A percentile compares a stretch with the other conserved stretches of the same genome.
These are phyloP conservation scores for Trichoderma reesei DNA, from an alignment of 495 filamentous ascomycete genomes.

Conservation along the genomic window DNA sequence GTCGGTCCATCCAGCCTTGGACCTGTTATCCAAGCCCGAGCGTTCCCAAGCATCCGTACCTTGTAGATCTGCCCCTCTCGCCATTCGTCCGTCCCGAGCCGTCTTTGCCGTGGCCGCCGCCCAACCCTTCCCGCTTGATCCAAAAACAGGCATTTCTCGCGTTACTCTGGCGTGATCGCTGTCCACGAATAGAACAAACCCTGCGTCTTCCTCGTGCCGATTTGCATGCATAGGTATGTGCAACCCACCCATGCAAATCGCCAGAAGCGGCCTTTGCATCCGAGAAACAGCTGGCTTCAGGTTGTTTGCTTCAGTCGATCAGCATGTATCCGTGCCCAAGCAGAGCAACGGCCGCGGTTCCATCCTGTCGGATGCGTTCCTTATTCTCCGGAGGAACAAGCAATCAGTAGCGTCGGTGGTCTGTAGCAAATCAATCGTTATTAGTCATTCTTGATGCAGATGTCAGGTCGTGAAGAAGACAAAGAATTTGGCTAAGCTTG, in stretches of 20 bases:
- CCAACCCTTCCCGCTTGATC: neutral
- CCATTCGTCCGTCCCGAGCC: neutral
- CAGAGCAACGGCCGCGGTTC: neutral
- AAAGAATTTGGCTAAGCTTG: neutral
- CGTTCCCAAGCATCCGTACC: neutral
- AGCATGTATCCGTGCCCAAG: neutral
- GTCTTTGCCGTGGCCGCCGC: neutral
- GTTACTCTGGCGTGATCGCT: neutral
- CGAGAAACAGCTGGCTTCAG: neutral
- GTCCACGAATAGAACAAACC: neutral
- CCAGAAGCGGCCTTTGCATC: neutral
- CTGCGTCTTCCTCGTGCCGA: neutral
- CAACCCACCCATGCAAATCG: neutral
- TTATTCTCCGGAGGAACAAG: constrained; percentile 2
- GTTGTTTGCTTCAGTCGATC: neutral
- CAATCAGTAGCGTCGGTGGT: constrained; percentile 9
- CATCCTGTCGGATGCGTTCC: neutral
- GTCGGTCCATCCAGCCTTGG: neutral
- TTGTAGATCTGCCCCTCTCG: constrained; percentile 3
- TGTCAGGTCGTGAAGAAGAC: neutral
- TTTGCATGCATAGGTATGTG: neutral
- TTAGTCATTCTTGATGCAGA: constrained; percentile 7
- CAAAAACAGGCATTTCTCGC: neutral
- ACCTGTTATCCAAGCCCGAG: constrained; percentile 2
- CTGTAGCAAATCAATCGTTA: constrained; percentile 4